Percentiles rank a stretch among this genome's conserved stretches.
Conservation (phyloP, 352 stramenopile genomes). For the Phytophthora podocarpi region DNA sequence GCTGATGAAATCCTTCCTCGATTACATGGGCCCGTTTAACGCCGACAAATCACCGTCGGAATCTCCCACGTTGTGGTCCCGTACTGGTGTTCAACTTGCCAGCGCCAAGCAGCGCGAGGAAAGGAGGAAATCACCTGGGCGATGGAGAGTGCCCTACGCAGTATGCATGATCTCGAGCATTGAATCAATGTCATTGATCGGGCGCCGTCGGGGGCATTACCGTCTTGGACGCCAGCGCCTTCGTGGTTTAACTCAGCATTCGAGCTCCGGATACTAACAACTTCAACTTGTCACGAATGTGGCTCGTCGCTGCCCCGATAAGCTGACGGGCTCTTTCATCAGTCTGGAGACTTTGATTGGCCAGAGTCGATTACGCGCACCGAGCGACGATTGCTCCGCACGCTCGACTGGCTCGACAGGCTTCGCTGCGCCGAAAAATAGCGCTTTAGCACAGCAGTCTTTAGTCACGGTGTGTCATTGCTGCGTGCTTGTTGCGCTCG, state of each 20-base stretch:
- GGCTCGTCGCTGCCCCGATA: conserved; percentile 11
- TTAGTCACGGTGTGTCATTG: background rate
- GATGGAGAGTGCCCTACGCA: background rate
- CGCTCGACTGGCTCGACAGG: conserved; percentile 6
- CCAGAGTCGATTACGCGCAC: conserved; percentile 13
- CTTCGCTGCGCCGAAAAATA: background rate
- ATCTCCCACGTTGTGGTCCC: conserved; percentile 8
- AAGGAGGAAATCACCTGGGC: too few species aligned
- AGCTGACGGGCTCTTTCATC: conserved; percentile 21
- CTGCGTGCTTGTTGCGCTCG: background rate
- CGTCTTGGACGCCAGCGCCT: background rate
- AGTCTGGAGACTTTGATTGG: conserved; percentile 16
- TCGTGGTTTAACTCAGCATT: conserved; percentile 14
- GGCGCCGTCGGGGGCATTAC: too few species aligned
- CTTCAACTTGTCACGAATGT: conserved; percentile 21
- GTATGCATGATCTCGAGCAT: too few species aligned
- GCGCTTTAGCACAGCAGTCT: too few species aligned
- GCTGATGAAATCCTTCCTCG: conserved; percentile 9
- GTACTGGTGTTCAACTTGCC: background rate
- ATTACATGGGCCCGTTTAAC: conserved; percentile 24
- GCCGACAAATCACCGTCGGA: conserved; percentile 16
- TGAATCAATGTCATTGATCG: too few species aligned
- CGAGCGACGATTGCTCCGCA: conserved; percentile 7
- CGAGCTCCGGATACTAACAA: conserved; percentile 11
- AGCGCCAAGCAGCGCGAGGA: background rate